A percentile compares a stretch with the other conserved stretches of the same genome.
These are phyloP conservation scores for Teratosphaeria viscida DNA, from an alignment of 2,329 filamentous ascomycete genomes.

Conservation along the genomic window DNA sequence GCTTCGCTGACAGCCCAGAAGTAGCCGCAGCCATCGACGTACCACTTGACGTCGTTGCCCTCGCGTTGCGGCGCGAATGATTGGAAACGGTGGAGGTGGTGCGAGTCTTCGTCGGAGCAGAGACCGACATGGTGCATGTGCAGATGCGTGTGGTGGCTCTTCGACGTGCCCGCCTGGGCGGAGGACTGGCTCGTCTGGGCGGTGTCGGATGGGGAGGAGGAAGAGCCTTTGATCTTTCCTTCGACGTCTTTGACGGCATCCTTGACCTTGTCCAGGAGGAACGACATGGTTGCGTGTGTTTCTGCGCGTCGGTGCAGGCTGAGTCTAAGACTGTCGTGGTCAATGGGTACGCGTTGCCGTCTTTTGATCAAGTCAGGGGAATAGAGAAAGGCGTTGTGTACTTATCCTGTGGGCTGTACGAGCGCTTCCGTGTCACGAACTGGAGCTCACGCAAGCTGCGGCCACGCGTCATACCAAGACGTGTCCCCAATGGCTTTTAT, in stretches of 20 bases:
- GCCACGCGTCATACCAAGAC: background rate
- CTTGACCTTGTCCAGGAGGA: constrained; percentile 47
- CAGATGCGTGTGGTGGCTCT: constrained; percentile 4
- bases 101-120: constrained; percentile 27
- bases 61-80: constrained; percentile 63
- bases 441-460: background rate
- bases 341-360: background rate
- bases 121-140: constrained; percentile 23
- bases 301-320: background rate
- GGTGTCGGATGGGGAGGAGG: background rate
- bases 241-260: constrained; percentile 41
- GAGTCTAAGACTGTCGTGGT: background rate
- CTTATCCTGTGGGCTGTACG: background rate
- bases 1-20: constrained; percentile 78
- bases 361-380: background rate
- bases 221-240: constrained; percentile 32
- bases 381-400: background rate
- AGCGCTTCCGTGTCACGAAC: background rate
- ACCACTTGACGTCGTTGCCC: constrained; percentile 73
- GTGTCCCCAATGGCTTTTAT: background rate
- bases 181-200: background rate
- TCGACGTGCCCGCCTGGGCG: background rate
- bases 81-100: constrained; percentile 42
- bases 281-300: constrained; percentile 4
- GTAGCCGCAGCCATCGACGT: constrained; percentile 73